Evolutionary conservation across 192 early-diverging fungal genomes (phyloP).

Genomic region (Gamsiella multidivaricata): DNA sequence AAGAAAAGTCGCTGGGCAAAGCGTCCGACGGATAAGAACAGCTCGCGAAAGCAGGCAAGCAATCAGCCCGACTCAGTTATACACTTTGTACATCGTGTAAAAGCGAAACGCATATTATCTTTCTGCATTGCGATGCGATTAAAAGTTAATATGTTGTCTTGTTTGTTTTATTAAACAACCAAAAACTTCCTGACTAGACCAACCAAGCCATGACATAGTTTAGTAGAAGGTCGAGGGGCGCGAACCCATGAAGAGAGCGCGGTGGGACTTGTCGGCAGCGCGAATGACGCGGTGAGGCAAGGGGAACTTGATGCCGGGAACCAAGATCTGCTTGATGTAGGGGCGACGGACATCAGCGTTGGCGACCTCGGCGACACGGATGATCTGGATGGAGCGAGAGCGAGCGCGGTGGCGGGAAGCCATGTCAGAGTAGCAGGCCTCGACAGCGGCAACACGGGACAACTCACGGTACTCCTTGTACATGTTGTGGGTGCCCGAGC

Average conservation of each 20-base stretch:
- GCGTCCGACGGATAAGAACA: no score
- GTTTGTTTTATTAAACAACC: neutral
- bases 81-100: no score
- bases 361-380: constrained; percentile 95
- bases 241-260: constrained; percentile 87
- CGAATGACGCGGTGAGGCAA: constrained; percentile 95
- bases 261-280: constrained; percentile 84
- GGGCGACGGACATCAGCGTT: constrained; percentile 88
- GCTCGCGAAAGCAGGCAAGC: no score
- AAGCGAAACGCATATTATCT: no score
- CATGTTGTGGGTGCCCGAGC: constrained; percentile 99
- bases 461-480: constrained; percentile 99
- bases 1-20: no score
- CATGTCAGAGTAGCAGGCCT: constrained; percentile 80
- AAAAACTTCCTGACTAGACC: neutral
- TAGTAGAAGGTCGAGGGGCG: constrained; percentile 89
- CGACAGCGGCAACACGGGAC: constrained; percentile 72
- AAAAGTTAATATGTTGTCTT: neutral
- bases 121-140: neutral
- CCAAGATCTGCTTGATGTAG: constrained; percentile 96
- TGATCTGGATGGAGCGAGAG: constrained; percentile 98
- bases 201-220: constrained; percentile 26
- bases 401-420: constrained; percentile 97
- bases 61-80: no score
- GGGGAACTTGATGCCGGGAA: constrained; percentile 94